phyloP scores from a whole-genome alignment of 768 basidiomycete species.

The Trametes meyenii region DNA sequence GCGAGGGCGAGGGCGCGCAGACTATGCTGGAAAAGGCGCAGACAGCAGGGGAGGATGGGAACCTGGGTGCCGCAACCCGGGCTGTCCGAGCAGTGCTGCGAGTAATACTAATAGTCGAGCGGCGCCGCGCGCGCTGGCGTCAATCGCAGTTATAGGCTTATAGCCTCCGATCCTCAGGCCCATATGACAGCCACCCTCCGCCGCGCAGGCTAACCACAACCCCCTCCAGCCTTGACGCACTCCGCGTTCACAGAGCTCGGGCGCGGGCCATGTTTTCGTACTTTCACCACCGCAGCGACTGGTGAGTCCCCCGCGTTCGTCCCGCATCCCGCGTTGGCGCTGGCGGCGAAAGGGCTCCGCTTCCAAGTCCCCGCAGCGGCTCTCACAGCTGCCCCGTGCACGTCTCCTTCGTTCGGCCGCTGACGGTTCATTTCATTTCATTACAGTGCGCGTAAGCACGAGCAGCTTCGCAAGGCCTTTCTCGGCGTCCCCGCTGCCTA shows the following conservation, averaged over 20 bases:
- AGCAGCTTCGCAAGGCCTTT: slow-evolving; percentile 35
- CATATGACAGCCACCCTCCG: slow-evolving; percentile 13
- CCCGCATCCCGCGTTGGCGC: background rate
- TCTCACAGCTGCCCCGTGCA: slow-evolving; percentile 4
- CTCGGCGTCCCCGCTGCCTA: slow-evolving; percentile 35
- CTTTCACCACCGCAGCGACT: slow-evolving; percentile 18
- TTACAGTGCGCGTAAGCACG: slow-evolving; percentile 39
- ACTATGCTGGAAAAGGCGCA: too few relatives aligned
- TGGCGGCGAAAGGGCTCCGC: background rate
- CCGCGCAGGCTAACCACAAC: background rate
- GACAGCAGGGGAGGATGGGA: background rate
- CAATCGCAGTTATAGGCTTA: slow-evolving; percentile 11
- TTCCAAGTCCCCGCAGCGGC: slow-evolving; percentile 3
- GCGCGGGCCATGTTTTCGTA: slow-evolving; percentile 18
- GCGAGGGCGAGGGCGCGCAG: background rate
- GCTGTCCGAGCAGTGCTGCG: background rate
- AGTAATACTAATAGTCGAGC: slow-evolving; percentile 1
- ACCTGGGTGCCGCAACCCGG: background rate
- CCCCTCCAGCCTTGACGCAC: background rate
- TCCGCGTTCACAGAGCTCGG: background rate
- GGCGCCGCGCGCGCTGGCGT: slow-evolving; percentile 6
- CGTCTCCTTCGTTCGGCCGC: background rate
- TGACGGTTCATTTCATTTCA: background rate
- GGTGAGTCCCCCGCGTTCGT: slow-evolving; percentile 18
- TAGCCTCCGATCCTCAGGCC: slow-evolving; percentile 10